These are phyloP conservation scores for Podaxis carcinomalis DNA, from an alignment of 768 basidiomycete species.

Conservation along the genomic window DNA sequence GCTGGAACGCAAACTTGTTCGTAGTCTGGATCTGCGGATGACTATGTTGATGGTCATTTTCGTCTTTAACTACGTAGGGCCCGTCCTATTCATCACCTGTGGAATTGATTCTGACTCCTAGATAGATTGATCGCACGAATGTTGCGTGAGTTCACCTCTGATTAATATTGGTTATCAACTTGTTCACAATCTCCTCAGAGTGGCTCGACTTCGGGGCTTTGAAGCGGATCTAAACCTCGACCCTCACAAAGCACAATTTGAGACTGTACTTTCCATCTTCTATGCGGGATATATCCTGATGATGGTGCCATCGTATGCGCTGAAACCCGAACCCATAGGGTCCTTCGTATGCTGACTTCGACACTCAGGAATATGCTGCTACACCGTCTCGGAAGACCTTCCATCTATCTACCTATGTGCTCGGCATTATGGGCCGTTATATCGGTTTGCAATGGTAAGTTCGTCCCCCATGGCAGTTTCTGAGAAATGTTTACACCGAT, in stretches of 20 bases:
- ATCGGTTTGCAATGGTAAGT: conserved; percentile 34
- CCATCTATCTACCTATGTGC: conserved; percentile 47
- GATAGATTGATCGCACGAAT: conserved; percentile 56
- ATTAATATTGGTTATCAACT: too few relatives aligned
- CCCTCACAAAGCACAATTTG: conserved; percentile 37
- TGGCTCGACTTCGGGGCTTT: conserved; percentile 51
- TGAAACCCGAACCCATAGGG: conserved; percentile 9
- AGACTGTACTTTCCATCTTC: conserved; percentile 44
- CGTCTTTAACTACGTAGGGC: conserved; percentile 20
- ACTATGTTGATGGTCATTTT: conserved; percentile 24
- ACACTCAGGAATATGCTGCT: conserved; percentile 53
- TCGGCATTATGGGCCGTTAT: conserved; percentile 52
- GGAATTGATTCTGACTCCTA: background rate
- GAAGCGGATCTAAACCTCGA: conserved; percentile 44
- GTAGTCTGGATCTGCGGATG: conserved; percentile 36
- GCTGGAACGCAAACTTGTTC: conserved; percentile 21
- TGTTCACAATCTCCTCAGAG: conserved; percentile 26
- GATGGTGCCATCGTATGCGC: conserved; percentile 28
- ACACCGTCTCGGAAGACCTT: conserved; percentile 49
- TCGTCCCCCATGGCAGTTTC: background rate
- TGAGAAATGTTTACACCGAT: background rate
- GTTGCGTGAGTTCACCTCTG: conserved; percentile 33
- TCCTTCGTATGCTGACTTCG: conserved; percentile 14
- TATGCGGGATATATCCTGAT: conserved; percentile 33
- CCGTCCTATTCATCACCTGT: background rate